Percentiles rank a stretch among this genome's conserved stretches.
These are phyloP conservation scores for Exophiala sp. DNA, from an alignment of 2,329 filamentous ascomycete species.

Conservation along the genomic window DNA sequence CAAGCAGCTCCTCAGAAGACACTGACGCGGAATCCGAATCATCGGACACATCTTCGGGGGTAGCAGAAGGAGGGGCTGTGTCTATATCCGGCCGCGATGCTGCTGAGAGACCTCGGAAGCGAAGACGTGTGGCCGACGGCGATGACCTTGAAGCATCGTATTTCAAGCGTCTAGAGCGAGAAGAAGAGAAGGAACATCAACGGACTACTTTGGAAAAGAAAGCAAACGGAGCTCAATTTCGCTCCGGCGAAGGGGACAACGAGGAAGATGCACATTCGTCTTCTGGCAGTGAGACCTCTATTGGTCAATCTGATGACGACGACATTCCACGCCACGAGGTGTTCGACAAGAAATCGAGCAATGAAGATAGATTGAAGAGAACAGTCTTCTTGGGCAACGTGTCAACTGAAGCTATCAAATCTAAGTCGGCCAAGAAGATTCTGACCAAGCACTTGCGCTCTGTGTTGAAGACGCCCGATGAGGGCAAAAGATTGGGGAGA, in stretches of 20 bases:
- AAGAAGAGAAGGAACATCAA: slow-evolving; percentile 30
- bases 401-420: slow-evolving; percentile 72
- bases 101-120: slow-evolving; percentile 29
- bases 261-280: slow-evolving; percentile 15
- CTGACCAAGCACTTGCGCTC: slow-evolving; percentile 73
- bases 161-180: slow-evolving; percentile 26
- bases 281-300: slow-evolving; percentile 26
- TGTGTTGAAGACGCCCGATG: slow-evolving; percentile 54
- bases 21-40: neutral
- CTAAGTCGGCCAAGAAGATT: slow-evolving; percentile 71
- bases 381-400: slow-evolving; percentile 94
- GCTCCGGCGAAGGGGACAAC: slow-evolving; percentile 34
- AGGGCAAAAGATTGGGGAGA: slow-evolving; percentile 55
- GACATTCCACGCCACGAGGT: slow-evolving; percentile 38
- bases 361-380: slow-evolving; percentile 69
- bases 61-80: slow-evolving; percentile 32
- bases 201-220: slow-evolving; percentile 35
- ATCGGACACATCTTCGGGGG: slow-evolving; percentile 33
- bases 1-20: slow-evolving; percentile 21
- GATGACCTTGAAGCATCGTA: slow-evolving; percentile 26
- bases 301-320: slow-evolving; percentile 24
- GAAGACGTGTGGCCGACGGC: slow-evolving; percentile 32
- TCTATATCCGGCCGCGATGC: neutral
- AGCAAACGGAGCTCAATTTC: slow-evolving; percentile 32
- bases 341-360: slow-evolving; percentile 30